phyloP scores from a whole-genome alignment of 225 moss, liverwort and hornwort species.

The Physcomitrium patens region DNA sequence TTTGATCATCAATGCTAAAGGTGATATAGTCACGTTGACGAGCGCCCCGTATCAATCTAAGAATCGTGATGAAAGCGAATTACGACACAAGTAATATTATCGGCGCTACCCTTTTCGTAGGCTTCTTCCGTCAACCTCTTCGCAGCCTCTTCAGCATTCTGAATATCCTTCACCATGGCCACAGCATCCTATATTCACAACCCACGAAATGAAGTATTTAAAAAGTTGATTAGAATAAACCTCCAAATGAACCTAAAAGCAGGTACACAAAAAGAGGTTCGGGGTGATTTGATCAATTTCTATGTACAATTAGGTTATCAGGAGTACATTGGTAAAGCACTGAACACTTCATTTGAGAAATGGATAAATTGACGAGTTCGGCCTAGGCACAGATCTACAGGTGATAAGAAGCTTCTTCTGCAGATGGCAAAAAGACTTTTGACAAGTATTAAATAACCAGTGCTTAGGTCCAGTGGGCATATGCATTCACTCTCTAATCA shows the following conservation, averaged over 20 bases:
- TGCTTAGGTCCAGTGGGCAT: no score
- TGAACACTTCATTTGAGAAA: not conserved
- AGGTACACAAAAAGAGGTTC: not conserved
- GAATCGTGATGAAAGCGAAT: slow-evolving; percentile 45
- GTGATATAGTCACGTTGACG: slow-evolving; percentile 40
- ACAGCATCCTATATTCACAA: slow-evolving; percentile 80
- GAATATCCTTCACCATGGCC: slow-evolving; percentile 79
- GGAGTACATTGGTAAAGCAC: not conserved
- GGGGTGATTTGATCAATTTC: not conserved
- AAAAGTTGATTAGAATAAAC: slow-evolving; percentile 12
- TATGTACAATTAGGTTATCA: not conserved
- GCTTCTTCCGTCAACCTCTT: slow-evolving; percentile 86
- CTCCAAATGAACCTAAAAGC: not conserved
- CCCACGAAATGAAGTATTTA: slow-evolving; percentile 29
- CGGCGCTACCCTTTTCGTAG: slow-evolving; percentile 88
- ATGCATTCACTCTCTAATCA: not conserved
- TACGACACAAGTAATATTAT: slow-evolving; percentile 77
- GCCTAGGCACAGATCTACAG: not conserved
- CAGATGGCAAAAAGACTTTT: no score
- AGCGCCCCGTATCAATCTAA: slow-evolving; percentile 28
- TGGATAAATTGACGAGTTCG: not conserved
- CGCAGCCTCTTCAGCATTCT: slow-evolving; percentile 80
- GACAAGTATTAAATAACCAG: no score
- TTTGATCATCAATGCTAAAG: slow-evolving; percentile 34
- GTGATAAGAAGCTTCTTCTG: not conserved